A percentile compares a stretch with the other conserved stretches of the same genome.
These are phyloP conservation scores for Eragrostis tef DNA, from an alignment of 202 grass and related monocot genomes.

Conservation along the genomic window DNA sequence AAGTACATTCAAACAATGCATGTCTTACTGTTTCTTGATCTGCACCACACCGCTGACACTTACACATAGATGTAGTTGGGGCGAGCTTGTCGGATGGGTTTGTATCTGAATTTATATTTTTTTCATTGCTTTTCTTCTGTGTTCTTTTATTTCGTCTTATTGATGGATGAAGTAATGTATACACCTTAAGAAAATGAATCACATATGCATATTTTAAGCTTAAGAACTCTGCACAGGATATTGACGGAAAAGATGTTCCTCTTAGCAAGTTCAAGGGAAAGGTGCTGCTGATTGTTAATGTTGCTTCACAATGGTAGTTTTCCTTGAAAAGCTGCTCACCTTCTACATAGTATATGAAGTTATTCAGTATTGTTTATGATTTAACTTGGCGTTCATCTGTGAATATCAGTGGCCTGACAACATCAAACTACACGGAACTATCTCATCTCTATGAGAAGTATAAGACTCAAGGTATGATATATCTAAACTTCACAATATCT, in stretches of 20 bases:
- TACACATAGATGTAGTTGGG: too few species aligned
- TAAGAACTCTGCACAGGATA: constrained; percentile 63
- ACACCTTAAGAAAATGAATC: constrained; percentile 15
- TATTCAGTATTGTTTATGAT: constrained; percentile 5
- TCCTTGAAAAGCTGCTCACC: constrained; percentile 9
- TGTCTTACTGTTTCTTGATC: too few species aligned
- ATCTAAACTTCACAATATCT: constrained; percentile 12
- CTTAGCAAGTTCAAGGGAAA: constrained; percentile 94
- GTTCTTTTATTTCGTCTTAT: background rate
- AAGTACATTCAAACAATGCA: too few species aligned
- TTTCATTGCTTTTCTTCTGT: background rate
- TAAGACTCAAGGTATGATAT: constrained; percentile 83
- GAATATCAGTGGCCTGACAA: constrained; percentile 77
- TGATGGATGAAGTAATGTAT: constrained; percentile 7
- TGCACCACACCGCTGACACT: too few species aligned
- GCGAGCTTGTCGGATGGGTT: background rate
- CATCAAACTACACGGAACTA: constrained; percentile 91
- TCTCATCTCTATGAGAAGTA: constrained; percentile 99
- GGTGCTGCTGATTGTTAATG: constrained; percentile 80
- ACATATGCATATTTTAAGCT: background rate
- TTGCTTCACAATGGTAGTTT: constrained; percentile 95
- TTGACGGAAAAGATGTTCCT: constrained; percentile 83
- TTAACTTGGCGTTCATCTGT: constrained; percentile 37
- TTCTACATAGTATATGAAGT: constrained; percentile 12
- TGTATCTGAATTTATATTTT: background rate